A percentile compares a stretch with the other conserved stretches of the same genome.
These are phyloP conservation scores for Herpetomonas muscarum DNA, from an alignment of 208 protist species.

Conservation along the genomic window DNA sequence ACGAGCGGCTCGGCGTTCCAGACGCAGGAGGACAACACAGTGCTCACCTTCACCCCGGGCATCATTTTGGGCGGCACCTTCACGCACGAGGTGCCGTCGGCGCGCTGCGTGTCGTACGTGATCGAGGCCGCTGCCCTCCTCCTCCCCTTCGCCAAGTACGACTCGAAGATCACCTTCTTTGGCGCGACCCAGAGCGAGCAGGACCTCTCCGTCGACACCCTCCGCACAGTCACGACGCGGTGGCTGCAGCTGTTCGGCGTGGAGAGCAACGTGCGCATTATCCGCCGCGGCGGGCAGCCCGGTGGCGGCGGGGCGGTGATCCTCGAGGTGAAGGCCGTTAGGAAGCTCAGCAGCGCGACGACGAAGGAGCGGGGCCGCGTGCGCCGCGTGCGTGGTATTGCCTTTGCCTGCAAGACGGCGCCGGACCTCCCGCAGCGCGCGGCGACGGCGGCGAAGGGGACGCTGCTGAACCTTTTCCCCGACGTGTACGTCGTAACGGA, in stretches of 20 bases:
- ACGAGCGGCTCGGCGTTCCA: slow-evolving; percentile 84
- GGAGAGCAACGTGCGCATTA: slow-evolving; percentile 67
- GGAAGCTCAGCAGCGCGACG: slow-evolving; percentile 62
- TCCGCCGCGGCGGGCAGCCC: slow-evolving; percentile 75
- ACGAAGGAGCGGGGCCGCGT: slow-evolving; percentile 75
- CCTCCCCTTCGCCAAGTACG: slow-evolving; percentile 89
- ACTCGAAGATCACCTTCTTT: slow-evolving; percentile 79
- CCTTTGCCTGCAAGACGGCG: slow-evolving; percentile 83
- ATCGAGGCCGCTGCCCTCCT: slow-evolving; percentile 83
- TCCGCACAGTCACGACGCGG: slow-evolving; percentile 87
- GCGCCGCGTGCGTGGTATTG: slow-evolving; percentile 89
- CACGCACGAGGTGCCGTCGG: slow-evolving; percentile 74
- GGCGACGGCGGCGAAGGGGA: slow-evolving; percentile 83
- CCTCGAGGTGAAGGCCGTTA: slow-evolving; percentile 68
- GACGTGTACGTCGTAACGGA: slow-evolving; percentile 93
- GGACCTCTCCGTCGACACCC: slow-evolving; percentile 85
- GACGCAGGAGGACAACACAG: slow-evolving; percentile 69
- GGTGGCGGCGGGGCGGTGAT: slow-evolving; percentile 86
- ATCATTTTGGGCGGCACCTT: slow-evolving; percentile 90
- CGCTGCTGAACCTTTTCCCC: slow-evolving; percentile 85
- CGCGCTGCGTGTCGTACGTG: slow-evolving; percentile 82
- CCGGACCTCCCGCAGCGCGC: slow-evolving; percentile 84
- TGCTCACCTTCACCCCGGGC: slow-evolving; percentile 79
- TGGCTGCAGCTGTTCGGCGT: slow-evolving; percentile 90
- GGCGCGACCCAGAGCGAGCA: slow-evolving; percentile 81